Conservation (phyloP, 176 grass and related monocot species). For the Carex pumila region DNA sequence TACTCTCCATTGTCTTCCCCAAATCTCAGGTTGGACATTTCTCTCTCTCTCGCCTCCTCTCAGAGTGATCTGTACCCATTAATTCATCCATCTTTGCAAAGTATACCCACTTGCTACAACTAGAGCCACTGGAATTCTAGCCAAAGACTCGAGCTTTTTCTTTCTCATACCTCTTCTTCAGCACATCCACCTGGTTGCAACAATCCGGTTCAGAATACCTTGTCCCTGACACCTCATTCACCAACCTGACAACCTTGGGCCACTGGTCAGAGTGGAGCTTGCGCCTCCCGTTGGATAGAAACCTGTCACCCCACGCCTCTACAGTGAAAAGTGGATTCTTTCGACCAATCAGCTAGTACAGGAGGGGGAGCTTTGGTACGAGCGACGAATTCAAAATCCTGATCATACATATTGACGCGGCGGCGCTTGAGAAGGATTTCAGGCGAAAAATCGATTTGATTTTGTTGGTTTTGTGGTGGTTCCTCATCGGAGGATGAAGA, state of each 20-base stretch:
- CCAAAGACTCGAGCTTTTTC: slow-evolving; percentile 43
- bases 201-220: slow-evolving; percentile 60
- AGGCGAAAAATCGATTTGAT: not conserved
- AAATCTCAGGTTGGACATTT: slow-evolving; percentile 35
- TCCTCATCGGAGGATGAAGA: not conserved
- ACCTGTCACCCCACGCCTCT: slow-evolving; percentile 72
- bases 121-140: not conserved
- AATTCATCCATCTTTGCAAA: slow-evolving; percentile 59
- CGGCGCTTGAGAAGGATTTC: slow-evolving; percentile 29
- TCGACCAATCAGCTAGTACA: slow-evolving; percentile 42
- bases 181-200: slow-evolving; percentile 70
- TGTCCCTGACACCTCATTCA: slow-evolving; percentile 11
- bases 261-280: slow-evolving; percentile 64
- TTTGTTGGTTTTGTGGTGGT: not conserved
- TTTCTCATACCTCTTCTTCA: slow-evolving; percentile 81
- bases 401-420: slow-evolving; percentile 42
- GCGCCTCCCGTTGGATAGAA: slow-evolving; percentile 41
- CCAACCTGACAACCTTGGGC: slow-evolving; percentile 51
- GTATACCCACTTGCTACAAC: slow-evolving; percentile 54
- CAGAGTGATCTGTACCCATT: slow-evolving; percentile 7
- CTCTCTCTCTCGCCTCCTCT: not conserved
- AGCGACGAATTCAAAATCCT: slow-evolving; percentile 67
- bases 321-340: slow-evolving; percentile 71
- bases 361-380: slow-evolving; percentile 13
- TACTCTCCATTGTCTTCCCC: slow-evolving; percentile 35